Evolutionary conservation across 2,329 filamentous ascomycete genomes (phyloP).

Genomic region (Alternaria panax): DNA sequence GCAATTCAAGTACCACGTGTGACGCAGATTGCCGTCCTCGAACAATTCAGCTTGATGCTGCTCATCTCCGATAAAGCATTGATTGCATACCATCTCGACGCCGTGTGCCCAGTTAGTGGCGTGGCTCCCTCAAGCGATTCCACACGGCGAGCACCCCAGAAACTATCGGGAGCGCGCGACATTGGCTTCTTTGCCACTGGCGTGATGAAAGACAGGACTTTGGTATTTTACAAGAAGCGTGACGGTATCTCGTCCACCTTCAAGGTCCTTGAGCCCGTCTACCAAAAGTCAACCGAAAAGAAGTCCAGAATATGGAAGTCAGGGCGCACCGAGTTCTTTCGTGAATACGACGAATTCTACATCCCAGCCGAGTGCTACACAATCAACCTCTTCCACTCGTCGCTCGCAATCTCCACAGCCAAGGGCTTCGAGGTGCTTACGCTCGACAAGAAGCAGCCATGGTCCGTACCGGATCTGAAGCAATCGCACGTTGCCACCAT

Average conservation of each 20-base stretch:
- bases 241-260: conserved; percentile 93
- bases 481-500: conserved; percentile 83
- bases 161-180: conserved; percentile 84
- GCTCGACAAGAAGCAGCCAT: conserved; percentile 94
- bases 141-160: conserved; percentile 84
- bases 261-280: conserved; percentile 94
- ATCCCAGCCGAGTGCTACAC: conserved; percentile 94
- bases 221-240: conserved; percentile 97
- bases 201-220: conserved; percentile 92
- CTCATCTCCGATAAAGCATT: conserved; percentile 90
- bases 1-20: conserved; percentile 79
- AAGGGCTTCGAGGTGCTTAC: conserved; percentile 96
- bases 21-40: conserved; percentile 91
- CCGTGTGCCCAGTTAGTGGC: conserved; percentile 68
- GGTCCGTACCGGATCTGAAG: conserved; percentile 88
- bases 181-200: conserved; percentile 97
- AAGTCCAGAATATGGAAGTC: conserved; percentile 73
- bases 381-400: conserved; percentile 95
- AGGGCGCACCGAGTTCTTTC: conserved; percentile 91
- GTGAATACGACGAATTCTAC: conserved; percentile 98
- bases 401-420: conserved; percentile 87
- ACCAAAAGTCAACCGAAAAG: conserved; percentile 89
- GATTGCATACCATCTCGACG: conserved; percentile 92
- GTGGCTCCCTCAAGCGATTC: conserved; percentile 72
- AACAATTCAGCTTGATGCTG: conserved; percentile 93